These are phyloP conservation scores for Aspergillus baeticus DNA, from an alignment of 495 filamentous ascomycete genomes.

Conservation along the genomic window DNA sequence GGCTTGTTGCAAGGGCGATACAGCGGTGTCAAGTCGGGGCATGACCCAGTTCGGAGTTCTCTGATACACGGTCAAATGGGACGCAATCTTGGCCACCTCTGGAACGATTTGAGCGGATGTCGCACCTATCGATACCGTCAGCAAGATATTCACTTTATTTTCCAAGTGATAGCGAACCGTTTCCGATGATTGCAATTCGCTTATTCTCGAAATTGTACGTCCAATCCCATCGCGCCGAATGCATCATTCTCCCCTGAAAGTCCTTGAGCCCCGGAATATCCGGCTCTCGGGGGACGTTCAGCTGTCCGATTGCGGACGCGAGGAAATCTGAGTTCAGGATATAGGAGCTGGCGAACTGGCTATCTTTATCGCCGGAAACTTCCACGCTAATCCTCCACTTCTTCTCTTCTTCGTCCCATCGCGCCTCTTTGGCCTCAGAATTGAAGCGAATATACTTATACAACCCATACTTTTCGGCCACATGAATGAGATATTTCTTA, in stretches of 20 bases:
- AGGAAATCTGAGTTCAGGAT: constrained; percentile 55
- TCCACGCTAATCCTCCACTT: constrained; percentile 54
- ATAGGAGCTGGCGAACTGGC: constrained; percentile 42
- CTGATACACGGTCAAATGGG: constrained; percentile 63
- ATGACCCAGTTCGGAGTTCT: constrained; percentile 68
- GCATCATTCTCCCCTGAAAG: constrained; percentile 53
- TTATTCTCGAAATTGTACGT: constrained; percentile 48
- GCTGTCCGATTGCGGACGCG: constrained; percentile 62
- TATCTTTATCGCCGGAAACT: constrained; percentile 46
- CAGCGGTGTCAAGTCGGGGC: constrained; percentile 41
- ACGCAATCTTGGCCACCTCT: constrained; percentile 54
- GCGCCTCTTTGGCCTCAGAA: constrained; percentile 46
- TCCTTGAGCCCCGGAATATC: constrained; percentile 57
- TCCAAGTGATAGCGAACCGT: constrained; percentile 32
- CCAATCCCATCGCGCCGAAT: constrained; percentile 55
- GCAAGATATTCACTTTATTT: neutral
- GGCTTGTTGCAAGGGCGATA: constrained; percentile 35
- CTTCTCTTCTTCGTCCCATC: constrained; percentile 54
- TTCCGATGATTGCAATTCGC: constrained; percentile 53
- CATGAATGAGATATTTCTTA: constrained; percentile 54
- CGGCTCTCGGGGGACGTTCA: constrained; percentile 60
- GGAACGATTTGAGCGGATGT: constrained; percentile 73
- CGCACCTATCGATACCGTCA: constrained; percentile 48
- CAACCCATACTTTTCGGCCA: constrained; percentile 60
- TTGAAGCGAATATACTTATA: constrained; percentile 58